Percentiles rank a stretch among this genome's conserved stretches.
Evolutionary conservation across 148 eudicot genomes (phyloP).

Genomic region (Fagopyrum esculentum): DNA sequence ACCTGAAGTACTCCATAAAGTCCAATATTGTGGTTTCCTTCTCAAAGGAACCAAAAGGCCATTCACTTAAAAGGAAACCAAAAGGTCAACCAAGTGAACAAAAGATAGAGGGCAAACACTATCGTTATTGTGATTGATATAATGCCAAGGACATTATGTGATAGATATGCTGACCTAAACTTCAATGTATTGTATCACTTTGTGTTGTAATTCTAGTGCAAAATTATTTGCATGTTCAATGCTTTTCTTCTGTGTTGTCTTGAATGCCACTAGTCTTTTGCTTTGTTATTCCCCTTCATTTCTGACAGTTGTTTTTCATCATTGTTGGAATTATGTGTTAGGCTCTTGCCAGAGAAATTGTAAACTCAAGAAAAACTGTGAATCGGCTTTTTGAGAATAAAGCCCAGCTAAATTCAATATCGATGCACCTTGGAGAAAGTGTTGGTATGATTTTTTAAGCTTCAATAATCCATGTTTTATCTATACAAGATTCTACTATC

Average conservation of each 20-base stretch:
- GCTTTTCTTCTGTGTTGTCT: too few relatives aligned
- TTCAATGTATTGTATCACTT: too few relatives aligned
- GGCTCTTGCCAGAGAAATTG: constrained; percentile 92
- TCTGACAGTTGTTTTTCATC: not conserved
- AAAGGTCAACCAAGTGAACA: not conserved
- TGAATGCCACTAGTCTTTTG: too few relatives aligned
- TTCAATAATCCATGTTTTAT: not conserved
- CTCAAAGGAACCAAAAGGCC: not conserved
- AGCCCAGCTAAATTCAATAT: constrained; percentile 94
- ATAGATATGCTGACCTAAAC: too few relatives aligned
- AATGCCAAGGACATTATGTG: too few relatives aligned
- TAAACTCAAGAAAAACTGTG: constrained; percentile 78
- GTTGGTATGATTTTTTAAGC: constrained; percentile 54
- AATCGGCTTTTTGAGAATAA: constrained; percentile 94
- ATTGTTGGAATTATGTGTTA: constrained; percentile 24
- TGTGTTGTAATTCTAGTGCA: too few relatives aligned
- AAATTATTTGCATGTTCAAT: too few relatives aligned
- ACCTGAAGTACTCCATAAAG: not conserved
- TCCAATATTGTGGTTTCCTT: not conserved
- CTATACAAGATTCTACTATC: not conserved
- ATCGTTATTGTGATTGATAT: too few relatives aligned
- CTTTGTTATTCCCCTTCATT: not conserved
- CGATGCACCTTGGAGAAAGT: constrained; percentile 99
- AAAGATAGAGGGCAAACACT: not conserved
- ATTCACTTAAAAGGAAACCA: not conserved